phyloP scores from a whole-genome alignment of 192 early-diverging fungal genomes.

The Coemansia sp. region DNA sequence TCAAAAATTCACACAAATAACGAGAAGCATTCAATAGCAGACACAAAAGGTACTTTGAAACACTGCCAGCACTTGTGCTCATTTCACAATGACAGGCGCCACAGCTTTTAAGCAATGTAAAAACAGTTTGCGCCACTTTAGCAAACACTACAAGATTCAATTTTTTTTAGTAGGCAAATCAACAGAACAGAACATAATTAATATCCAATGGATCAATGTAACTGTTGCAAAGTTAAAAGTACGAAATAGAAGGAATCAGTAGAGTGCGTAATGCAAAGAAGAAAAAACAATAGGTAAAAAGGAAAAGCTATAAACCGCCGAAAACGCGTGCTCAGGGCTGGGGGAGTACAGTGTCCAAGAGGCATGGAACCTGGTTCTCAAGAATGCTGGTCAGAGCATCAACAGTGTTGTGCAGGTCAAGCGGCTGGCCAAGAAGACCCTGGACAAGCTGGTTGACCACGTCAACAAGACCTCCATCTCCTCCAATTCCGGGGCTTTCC shows the following conservation, averaged over 20 bases:
- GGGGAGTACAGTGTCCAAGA: slow-evolving; percentile 45
- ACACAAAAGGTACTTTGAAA: too few relatives aligned
- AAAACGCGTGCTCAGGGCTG: slow-evolving; percentile 20
- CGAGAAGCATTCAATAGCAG: too few relatives aligned
- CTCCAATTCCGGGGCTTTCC: slow-evolving; percentile 31
- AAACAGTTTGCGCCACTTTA: not conserved
- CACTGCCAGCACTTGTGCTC: too few relatives aligned
- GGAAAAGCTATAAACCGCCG: not conserved
- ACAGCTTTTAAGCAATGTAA: not conserved
- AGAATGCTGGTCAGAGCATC: slow-evolving; percentile 36
- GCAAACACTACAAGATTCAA: not conserved
- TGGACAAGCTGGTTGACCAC: slow-evolving; percentile 47
- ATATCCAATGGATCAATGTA: too few relatives aligned
- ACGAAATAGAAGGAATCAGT: slow-evolving; percentile 2
- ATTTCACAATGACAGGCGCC: not conserved
- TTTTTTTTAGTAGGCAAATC: not conserved
- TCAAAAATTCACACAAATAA: not conserved
- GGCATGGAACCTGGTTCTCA: slow-evolving; percentile 47
- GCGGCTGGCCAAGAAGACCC: slow-evolving; percentile 34
- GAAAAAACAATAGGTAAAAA: not conserved
- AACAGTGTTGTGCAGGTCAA: slow-evolving; percentile 42
- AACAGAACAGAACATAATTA: too few relatives aligned
- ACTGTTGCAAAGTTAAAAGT: not conserved
- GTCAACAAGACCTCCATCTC: slow-evolving; percentile 28
- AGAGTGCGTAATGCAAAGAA: not conserved